Percentiles rank a stretch among this genome's conserved stretches.
These are phyloP conservation scores for Penicillium samsonianum DNA, from an alignment of 495 filamentous ascomycete species.

Conservation along the genomic window DNA sequence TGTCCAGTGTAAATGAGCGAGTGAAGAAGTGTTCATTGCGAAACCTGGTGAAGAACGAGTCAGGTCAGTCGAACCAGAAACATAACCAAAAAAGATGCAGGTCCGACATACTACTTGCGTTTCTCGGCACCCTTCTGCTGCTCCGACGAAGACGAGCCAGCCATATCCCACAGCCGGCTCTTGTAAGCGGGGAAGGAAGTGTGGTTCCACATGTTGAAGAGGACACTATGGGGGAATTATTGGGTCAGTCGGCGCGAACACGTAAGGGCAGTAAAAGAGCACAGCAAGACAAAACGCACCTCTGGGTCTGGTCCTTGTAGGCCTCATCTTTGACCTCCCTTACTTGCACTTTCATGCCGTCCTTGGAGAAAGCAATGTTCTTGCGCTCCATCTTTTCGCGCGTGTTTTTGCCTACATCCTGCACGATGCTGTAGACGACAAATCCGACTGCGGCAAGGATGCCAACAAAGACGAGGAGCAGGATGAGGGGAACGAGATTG, in stretches of 20 bases:
- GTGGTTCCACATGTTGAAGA: constrained; percentile 80
- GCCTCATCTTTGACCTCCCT: constrained; percentile 73
- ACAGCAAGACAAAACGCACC: constrained; percentile 38
- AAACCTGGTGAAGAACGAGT: neutral
- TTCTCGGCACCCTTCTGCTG: constrained; percentile 30
- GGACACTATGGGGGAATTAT: constrained; percentile 39
- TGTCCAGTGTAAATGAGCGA: neutral
- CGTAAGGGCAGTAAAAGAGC: neutral
- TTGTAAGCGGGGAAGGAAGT: constrained; percentile 60
- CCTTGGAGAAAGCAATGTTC: constrained; percentile 77
- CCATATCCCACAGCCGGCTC: constrained; percentile 57
- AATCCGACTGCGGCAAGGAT: constrained; percentile 67
- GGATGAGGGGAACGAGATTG: constrained; percentile 69
- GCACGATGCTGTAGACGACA: constrained; percentile 69
- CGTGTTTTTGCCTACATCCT: constrained; percentile 68
- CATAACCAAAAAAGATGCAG: neutral
- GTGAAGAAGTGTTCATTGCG: neutral
- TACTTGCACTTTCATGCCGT: constrained; percentile 80
- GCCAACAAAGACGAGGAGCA: constrained; percentile 66
- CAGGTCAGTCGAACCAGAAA: neutral
- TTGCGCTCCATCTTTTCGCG: constrained; percentile 77
- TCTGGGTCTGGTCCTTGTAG: constrained; percentile 82
- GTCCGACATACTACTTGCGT: constrained; percentile 36
- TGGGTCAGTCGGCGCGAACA: constrained; percentile 5
- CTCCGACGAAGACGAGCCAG: constrained; percentile 17